Evolutionary conservation across 441 rosid genomes (phyloP), one percentile per base, ranked within the genome.

Genomic region (Pelargonium cotyledonis): DNA sequence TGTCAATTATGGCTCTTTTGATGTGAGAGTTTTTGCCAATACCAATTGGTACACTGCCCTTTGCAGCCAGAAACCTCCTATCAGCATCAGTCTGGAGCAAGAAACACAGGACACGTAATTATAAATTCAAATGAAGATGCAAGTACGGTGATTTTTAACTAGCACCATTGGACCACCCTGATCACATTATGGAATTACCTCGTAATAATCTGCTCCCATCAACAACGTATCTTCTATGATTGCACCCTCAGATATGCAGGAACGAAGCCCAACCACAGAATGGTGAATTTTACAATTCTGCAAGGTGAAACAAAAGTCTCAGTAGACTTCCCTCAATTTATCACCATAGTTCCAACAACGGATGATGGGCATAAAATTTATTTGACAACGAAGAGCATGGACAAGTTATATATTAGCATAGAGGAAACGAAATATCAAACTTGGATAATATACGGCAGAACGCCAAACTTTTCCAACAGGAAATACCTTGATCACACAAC

Each of bases 181-280:
- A 0, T 10, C 14, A 46, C 57, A 49, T 14, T 49, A 49, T 19
- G 31, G 63, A 16, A 43, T 46, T 81, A 87, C 98, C 93, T 92
- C 98, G 73, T 92, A 92, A 77, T 92, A 92, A 72, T 92, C 95
- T 66, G 98, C 98, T 69, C 98, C 98, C 96, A 92, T 92, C 74
- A 92, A 72, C 64, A 92, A 77, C 12, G 95, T 84, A 68, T 90
- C 98, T 80, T 92, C 98, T 69, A 92, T 85, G 80, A 90, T 83
- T 15, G 98, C 95, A 77, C 98, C 98, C 76, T 87, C 96, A 5
- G 96, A 92, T 74, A 92, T 87, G 85, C 96, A 92, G 67, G 98
- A 90, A 47, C 96, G 89, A 60, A 92, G 96, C 68, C 98, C 98
- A 77, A 92, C 83, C 53, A 92, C 96, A 6, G 95, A 92, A 80